Evolutionary conservation across 768 basidiomycete species (phyloP).

Genomic region (Albatrellus ellisii): DNA sequence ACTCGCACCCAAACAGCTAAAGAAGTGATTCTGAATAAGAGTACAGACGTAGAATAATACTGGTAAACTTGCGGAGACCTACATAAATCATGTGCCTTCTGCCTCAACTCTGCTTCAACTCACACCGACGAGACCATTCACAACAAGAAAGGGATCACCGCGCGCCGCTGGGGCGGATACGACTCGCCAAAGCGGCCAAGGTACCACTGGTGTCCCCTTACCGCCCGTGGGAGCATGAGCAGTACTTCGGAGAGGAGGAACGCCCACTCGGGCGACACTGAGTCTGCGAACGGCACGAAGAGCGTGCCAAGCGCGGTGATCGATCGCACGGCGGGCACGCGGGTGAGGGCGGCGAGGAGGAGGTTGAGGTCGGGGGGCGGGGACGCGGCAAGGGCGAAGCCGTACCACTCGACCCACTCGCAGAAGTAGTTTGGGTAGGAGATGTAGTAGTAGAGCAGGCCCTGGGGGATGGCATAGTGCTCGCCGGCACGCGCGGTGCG

Average conservation of each 20-base stretch:
- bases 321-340: not conserved
- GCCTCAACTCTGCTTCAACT: not conserved
- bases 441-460: slow-evolving; percentile 60
- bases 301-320: slow-evolving; percentile 4
- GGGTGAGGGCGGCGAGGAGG: slow-evolving; percentile 8
- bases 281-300: slow-evolving; percentile 19
- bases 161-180: slow-evolving; percentile 68
- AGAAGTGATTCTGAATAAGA: too few species aligned
- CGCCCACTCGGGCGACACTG: slow-evolving; percentile 60
- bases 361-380: slow-evolving; percentile 29
- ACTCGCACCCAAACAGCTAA: too few species aligned
- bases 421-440: slow-evolving; percentile 92
- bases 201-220: slow-evolving; percentile 83
- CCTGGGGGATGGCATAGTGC: slow-evolving; percentile 73
- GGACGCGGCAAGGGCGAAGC: slow-evolving; percentile 68
- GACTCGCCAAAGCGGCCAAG: slow-evolving; percentile 48
- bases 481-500: slow-evolving; percentile 16
- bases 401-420: slow-evolving; percentile 93
- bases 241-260: slow-evolving; percentile 65
- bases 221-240: slow-evolving; percentile 72
- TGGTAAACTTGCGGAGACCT: too few species aligned
- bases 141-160: slow-evolving; percentile 68
- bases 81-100: too few species aligned
- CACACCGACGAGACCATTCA: slow-evolving; percentile 18
- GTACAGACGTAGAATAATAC: too few species aligned